Evolutionary conservation across 1,139 yeast genomes (phyloP).

Genomic region (Lodderomyces margitis): DNA sequence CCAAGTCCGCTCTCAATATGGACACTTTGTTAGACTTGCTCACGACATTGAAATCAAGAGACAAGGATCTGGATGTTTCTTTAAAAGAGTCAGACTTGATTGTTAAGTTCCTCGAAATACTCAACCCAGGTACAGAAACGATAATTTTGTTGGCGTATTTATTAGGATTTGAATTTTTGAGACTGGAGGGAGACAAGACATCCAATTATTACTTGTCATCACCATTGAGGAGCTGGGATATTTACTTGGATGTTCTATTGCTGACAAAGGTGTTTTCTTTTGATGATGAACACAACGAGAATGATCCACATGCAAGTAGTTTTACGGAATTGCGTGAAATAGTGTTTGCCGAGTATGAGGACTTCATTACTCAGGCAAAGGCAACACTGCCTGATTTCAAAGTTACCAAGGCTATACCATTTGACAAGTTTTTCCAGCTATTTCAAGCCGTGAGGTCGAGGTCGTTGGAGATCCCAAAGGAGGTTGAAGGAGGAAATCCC

Average conservation of each 20-base stretch:
- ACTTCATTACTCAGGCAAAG: constrained; percentile 14
- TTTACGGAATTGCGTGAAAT: constrained; percentile 7
- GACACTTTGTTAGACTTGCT: constrained; percentile 28
- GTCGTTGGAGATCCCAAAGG: constrained; percentile 60
- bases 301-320: background rate
- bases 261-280: background rate
- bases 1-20: constrained; percentile 26
- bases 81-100: constrained; percentile 20
- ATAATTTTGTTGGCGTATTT: constrained; percentile 30
- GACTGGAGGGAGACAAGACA: constrained; percentile 3
- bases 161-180: constrained; percentile 21
- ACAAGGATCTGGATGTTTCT: constrained; percentile 13
- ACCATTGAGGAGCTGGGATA: constrained; percentile 17
- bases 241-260: constrained; percentile 28
- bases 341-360: constrained; percentile 16
- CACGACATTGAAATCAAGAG: constrained; percentile 19
- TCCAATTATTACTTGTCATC: constrained; percentile 10
- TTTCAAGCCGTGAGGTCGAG: constrained; percentile 55
- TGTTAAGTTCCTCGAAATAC: constrained; percentile 20
- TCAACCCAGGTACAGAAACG: constrained; percentile 29
- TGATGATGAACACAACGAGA: constrained; percentile 13
- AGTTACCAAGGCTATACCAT: constrained; percentile 18
- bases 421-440: constrained; percentile 36
- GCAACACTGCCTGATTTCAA: constrained; percentile 13
- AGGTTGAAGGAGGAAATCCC: constrained; percentile 4